phyloP scores from a whole-genome alignment of 768 basidiomycete genomes.

The Russula vinacea region DNA sequence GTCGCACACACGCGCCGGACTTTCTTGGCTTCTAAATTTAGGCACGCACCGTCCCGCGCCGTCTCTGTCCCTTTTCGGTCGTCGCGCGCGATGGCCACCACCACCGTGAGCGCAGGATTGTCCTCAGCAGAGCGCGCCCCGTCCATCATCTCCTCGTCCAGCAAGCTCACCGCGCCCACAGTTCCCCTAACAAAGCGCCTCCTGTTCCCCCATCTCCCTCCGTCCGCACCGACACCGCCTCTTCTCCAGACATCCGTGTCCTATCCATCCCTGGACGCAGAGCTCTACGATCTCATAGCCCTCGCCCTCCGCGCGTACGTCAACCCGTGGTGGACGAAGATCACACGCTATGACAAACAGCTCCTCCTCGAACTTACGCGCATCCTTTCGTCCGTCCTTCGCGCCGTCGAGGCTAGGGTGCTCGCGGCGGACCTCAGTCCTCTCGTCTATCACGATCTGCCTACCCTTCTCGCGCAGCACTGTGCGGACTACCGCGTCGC shows the following conservation, averaged over 20 bases:
- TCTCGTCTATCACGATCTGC: slow-evolving; percentile 61
- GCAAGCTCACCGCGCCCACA: slow-evolving; percentile 11
- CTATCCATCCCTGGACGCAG: slow-evolving; percentile 57
- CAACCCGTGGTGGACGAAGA: slow-evolving; percentile 81
- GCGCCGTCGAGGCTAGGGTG: slow-evolving; percentile 56
- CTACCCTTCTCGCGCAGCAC: slow-evolving; percentile 69
- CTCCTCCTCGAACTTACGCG: slow-evolving; percentile 68
- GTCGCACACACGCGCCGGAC: too few relatives aligned
- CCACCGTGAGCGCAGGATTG: neutral
- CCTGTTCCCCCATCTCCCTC: slow-evolving; percentile 54
- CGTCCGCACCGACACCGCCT: slow-evolving; percentile 48
- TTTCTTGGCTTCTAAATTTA: too few relatives aligned
- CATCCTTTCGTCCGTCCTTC: slow-evolving; percentile 57
- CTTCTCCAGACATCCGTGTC: slow-evolving; percentile 47
- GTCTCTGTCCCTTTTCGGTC: too few relatives aligned
- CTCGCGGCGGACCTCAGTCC: slow-evolving; percentile 53
- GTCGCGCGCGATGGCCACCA: slow-evolving; percentile 4
- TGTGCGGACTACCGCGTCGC: slow-evolving; percentile 76
- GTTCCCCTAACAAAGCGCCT: slow-evolving; percentile 43
- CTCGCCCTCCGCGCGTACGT: slow-evolving; percentile 76
- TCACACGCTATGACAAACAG: slow-evolving; percentile 80
- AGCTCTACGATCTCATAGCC: slow-evolving; percentile 77
- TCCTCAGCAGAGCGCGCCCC: slow-evolving; percentile 12
- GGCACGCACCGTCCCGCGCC: too few relatives aligned
- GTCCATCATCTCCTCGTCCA: slow-evolving; percentile 27